Base-by-base conservation (phyloP, 495 filamentous ascomycete genomes). In the Talaromyces liani region DNA sequence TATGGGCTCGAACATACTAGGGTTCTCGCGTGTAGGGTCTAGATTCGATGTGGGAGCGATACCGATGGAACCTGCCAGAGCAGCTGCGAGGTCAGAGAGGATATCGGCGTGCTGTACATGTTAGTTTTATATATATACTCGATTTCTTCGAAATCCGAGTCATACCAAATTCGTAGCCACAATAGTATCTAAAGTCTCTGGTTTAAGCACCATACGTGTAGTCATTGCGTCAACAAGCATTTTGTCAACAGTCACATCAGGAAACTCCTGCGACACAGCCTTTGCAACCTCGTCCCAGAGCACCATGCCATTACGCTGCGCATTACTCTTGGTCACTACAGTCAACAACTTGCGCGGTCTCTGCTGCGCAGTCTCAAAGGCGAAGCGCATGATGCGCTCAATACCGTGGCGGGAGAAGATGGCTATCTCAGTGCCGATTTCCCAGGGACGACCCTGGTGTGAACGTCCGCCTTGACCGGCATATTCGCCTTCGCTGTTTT, bases 1-100 rank as follows among this genome's bases (percentile, higher is more conserved):
- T 18, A 86, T 84, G 8, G 84, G 83, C 71, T 87, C 84, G 64
- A 87, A 87, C 71, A 87, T 78, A 36, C 77, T 81, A 0, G 84
- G 84, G 61, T 79, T 79, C 66, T 77, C 66, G 20, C 84, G 68
- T 16, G 81, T 86, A 1, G 84, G 84, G 65, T 86, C 84, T 10
- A 87, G 70, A 64, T 87, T 87, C 47, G 76, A 79, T 1, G 79
- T 80, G 6, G 84, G 82, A 7, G 79, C 80, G 14, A 82, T 73
- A 14, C 80, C 80, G 67, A 82, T 82, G 1, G 75, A 77, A 0
- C 80, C 80, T 3, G 77, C 80, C 39, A 82, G 62, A 0, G 73
- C 73, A 34, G 79, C 79, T 0, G 84, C 84, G 12, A 87, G 65
- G 64, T 83, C 80, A 0, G 77, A 80, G 12, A 83, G 65, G 27